Percentiles rank a stretch among this genome's conserved stretches.
Conservation (phyloP, 2,329 filamentous ascomycete genomes). For the Penicillium sp. region DNA sequence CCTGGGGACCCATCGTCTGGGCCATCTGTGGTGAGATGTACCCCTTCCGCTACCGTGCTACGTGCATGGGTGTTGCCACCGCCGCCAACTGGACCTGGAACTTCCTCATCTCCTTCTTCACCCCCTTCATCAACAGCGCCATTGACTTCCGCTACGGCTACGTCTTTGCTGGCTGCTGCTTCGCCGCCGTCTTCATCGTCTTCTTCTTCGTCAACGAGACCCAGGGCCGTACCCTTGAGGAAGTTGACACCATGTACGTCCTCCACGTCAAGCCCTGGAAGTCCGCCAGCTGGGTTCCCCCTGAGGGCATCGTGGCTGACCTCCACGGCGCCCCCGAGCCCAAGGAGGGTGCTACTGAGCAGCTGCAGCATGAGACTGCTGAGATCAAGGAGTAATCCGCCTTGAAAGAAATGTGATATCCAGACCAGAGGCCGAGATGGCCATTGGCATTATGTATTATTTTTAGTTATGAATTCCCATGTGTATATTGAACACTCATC, state of each 20-base stretch:
- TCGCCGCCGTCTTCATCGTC: constrained; percentile 60
- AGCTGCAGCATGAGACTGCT: constrained; percentile 19
- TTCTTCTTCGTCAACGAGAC: constrained; percentile 76
- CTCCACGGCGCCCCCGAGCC: constrained; percentile 19
- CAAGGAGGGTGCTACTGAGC: constrained; percentile 21
- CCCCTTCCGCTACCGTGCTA: constrained; percentile 56
- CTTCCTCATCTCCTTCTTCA: constrained; percentile 73
- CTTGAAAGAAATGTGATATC: background rate
- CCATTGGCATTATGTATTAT: background rate
- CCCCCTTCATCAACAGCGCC: constrained; percentile 67
- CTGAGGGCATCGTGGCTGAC: constrained; percentile 30
- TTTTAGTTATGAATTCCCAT: constrained; percentile 9
- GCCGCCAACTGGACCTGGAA: constrained; percentile 76
- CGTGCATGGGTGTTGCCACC: constrained; percentile 71
- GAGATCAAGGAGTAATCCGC: constrained; percentile 13
- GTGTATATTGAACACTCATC: constrained; percentile 15
- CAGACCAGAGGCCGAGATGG: background rate
- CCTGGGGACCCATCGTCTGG: constrained; percentile 61
- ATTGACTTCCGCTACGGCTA: constrained; percentile 76
- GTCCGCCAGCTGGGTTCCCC: constrained; percentile 50
- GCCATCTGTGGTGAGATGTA: constrained; percentile 45
- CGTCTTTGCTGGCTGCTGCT: constrained; percentile 69
- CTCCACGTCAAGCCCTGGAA: constrained; percentile 60
- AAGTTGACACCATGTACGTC: constrained; percentile 75
- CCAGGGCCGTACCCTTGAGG: constrained; percentile 68